Conservation (phyloP, 805 yeast genomes). For the Saccharomycopsis microspora region DNA sequence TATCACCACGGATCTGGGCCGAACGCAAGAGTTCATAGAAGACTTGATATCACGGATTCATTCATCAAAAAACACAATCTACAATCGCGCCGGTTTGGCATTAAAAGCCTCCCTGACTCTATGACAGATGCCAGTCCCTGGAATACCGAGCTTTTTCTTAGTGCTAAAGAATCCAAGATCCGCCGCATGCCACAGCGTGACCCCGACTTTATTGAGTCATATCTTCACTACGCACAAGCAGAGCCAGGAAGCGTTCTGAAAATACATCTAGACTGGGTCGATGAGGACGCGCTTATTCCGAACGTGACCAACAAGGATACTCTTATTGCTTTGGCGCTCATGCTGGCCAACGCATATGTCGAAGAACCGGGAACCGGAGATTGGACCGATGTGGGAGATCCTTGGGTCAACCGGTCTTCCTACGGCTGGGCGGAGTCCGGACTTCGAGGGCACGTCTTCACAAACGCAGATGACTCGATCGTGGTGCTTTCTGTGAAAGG, state of each 20-base stretch:
- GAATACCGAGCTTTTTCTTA: constrained; percentile 19
- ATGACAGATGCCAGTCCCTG: constrained; percentile 32
- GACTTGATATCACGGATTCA: constrained; percentile 38
- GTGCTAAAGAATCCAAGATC: constrained; percentile 15
- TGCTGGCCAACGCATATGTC: constrained; percentile 89
- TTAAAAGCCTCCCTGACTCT: constrained; percentile 18
- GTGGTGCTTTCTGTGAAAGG: constrained; percentile 84
- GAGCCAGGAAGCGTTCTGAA: constrained; percentile 20
- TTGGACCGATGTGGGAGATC: constrained; percentile 69
- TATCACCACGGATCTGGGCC: constrained; percentile 48
- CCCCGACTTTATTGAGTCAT: constrained; percentile 59
- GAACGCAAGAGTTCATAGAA: constrained; percentile 30
- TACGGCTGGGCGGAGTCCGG: constrained; percentile 88
- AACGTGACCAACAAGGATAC: constrained; percentile 68
- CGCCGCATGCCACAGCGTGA: constrained; percentile 33
- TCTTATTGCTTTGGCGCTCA: constrained; percentile 60
- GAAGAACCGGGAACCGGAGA: constrained; percentile 64
- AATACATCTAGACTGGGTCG: constrained; percentile 54
- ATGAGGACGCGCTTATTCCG: constrained; percentile 51
- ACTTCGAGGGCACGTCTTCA: constrained; percentile 83
- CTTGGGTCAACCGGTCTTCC: constrained; percentile 36
- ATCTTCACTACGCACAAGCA: constrained; percentile 42
- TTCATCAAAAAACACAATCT: constrained; percentile 21
- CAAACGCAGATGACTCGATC: constrained; percentile 40
- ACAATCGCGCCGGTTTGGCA: background rate